These are phyloP conservation scores for Cryptosporidium parvum DNA, from an alignment of 169 alveolate species.

Conservation along the genomic window DNA sequence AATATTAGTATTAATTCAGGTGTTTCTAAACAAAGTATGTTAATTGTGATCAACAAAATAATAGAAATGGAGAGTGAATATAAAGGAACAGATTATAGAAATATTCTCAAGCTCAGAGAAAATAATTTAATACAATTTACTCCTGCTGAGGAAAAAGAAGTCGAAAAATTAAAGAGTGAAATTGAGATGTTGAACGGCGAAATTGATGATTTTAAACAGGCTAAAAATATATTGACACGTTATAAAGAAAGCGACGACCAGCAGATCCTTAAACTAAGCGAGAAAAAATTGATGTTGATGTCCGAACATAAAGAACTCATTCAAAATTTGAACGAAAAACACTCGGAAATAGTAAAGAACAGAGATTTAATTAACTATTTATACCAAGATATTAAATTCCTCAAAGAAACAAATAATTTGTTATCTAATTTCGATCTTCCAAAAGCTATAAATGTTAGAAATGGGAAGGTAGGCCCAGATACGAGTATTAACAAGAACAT, in stretches of 20 bases:
- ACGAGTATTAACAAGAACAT: neutral
- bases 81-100: neutral
- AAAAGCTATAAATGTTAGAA: neutral
- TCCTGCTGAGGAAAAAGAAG: neutral
- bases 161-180: slow-evolving; percentile 3
- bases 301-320: slow-evolving; percentile 38
- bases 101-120: neutral
- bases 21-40: slow-evolving; percentile 5
- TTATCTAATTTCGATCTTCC: slow-evolving; percentile 1
- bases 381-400: slow-evolving; percentile 39
- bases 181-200: slow-evolving; percentile 9
- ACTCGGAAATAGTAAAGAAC: neutral
- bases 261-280: slow-evolving; percentile 9
- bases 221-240: neutral
- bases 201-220: slow-evolving; percentile 5
- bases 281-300: slow-evolving; percentile 34
- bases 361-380: slow-evolving; percentile 16
- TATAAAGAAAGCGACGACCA: slow-evolving; percentile 11
- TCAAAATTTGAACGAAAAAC: neutral
- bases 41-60: slow-evolving; percentile 4
- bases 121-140: neutral
- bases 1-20: slow-evolving; percentile 1
- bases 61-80: neutral
- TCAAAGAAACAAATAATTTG: slow-evolving; percentile 42
- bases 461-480: neutral